Evolutionary conservation across 805 yeast genomes (phyloP), one percentile per base, ranked within the genome.

Genomic region (Jamesozyma piceae): DNA sequence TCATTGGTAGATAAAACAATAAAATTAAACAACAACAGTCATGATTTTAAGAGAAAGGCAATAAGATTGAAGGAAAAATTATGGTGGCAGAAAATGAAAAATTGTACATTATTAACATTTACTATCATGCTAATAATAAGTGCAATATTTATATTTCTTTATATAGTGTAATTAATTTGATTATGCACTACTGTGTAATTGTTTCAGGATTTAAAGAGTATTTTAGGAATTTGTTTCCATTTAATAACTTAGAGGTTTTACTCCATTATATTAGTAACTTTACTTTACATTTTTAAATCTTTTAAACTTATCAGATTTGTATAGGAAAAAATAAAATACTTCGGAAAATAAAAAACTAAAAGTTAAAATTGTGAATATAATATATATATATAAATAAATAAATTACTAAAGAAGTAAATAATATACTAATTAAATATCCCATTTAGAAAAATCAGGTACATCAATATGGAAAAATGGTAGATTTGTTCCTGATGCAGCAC

Each of bases 1-100:
- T 62, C 74, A 32, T 68, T 86, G 48, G 90, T 86, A 26, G 84
- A 80, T 59, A 86, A 86, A 59, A 87, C 95, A 1, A 81, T 82
- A 47, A 70, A 78, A 41, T 71, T 86, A 60, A 83, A 79, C 49
- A 71, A 74, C 32, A 75, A 77, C 29, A 76, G 92, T 8, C 73
- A 69, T 63, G 72, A 80, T 22, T 86, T 86, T 58, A 78, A 85
- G 50, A 76, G 80, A 49, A 72, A 77, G 45, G 81, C 95, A 1
- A 75, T 72, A 20, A 68, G 72, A 41, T 72, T 84, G 29, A 77
- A 76, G 51, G 67, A 84, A 31, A 72, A 70, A 46, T 70, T 84
- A 74, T 82, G 94, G 89, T 73, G 81, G 73, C 69, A 74, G 39
- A 78, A 74, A 43, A 63, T 73, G 43, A 74, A 57, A 34, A 54